A percentile compares a stretch with the other conserved stretches of the same genome.
phyloP scores from a whole-genome alignment of 2,329 filamentous ascomycete genomes.

The Ophiostoma sp. region DNA sequence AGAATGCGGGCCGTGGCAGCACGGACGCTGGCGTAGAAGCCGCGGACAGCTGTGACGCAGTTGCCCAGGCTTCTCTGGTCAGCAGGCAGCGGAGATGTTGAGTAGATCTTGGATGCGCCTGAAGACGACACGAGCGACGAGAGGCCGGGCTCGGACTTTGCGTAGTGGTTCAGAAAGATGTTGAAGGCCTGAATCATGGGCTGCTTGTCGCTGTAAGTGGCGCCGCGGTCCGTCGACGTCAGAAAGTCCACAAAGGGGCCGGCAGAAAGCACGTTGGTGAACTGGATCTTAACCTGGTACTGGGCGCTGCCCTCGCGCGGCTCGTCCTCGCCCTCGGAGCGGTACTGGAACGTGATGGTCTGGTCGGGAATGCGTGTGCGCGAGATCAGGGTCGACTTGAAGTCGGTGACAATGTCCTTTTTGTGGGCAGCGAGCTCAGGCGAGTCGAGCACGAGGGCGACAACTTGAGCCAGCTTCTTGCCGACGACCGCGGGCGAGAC shows the following conservation, averaged over 20 bases:
- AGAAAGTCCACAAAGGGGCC: conserved; percentile 31
- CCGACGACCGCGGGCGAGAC: conserved; percentile 25
- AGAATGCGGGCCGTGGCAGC: conserved; percentile 35
- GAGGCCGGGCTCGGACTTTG: conserved; percentile 30
- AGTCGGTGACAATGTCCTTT: conserved; percentile 34
- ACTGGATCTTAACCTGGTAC: conserved; percentile 30
- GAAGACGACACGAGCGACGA: conserved; percentile 31
- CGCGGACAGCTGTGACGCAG: conserved; percentile 33
- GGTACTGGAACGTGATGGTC: conserved; percentile 29
- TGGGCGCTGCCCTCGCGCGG: conserved; percentile 24
- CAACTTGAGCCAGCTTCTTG: conserved; percentile 27
- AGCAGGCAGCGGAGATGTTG: conserved; percentile 12
- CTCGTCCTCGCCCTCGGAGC: conserved; percentile 32
- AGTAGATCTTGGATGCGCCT: not conserved
- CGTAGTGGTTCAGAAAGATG: conserved; percentile 52
- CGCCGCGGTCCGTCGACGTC: conserved; percentile 29
- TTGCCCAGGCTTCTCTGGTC: conserved; percentile 28
- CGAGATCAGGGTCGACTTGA: conserved; percentile 34
- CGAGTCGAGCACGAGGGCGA: conserved; percentile 30
- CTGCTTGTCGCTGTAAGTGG: conserved; percentile 29
- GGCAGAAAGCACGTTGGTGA: conserved; percentile 30
- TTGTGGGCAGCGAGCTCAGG: conserved; percentile 24
- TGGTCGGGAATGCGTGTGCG: conserved; percentile 27
- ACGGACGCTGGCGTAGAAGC: conserved; percentile 36
- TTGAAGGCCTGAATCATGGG: conserved; percentile 65